phyloP scores from a whole-genome alignment of 306 rosid species.

The Pyrus bretschneideri region DNA sequence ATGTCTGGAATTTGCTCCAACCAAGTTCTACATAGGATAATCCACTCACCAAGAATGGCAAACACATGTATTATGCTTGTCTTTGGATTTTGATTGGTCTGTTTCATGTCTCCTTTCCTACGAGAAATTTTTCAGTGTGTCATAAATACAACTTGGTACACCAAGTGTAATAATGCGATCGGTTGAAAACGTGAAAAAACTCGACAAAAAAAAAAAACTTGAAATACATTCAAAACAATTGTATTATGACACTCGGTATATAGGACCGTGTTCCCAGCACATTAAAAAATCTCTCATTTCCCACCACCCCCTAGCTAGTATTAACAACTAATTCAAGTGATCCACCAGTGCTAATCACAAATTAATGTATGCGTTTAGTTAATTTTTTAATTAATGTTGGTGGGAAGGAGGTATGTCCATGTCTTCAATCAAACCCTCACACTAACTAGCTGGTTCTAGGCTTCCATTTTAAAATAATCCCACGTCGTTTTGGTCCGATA shows the following conservation, averaged over 20 bases:
- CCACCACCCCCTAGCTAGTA: slow-evolving; percentile 25
- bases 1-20: neutral
- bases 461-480: neutral
- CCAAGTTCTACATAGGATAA: neutral
- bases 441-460: neutral
- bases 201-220: too few relatives aligned
- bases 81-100: slow-evolving; percentile 13
- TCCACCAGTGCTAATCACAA: slow-evolving; percentile 11
- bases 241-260: too few relatives aligned
- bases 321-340: slow-evolving; percentile 20
- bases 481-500: slow-evolving; percentile 20
- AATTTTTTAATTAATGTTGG: slow-evolving; percentile 24
- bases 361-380: neutral
- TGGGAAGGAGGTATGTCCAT: slow-evolving; percentile 17
- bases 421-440: slow-evolving; percentile 16
- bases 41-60: slow-evolving; percentile 37
- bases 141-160: too few relatives aligned
- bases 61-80: slow-evolving; percentile 40
- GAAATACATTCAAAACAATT: too few relatives aligned
- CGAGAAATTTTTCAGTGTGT: too few relatives aligned
- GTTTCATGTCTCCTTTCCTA: neutral
- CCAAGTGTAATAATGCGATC: too few relatives aligned
- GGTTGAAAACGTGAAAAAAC: too few relatives aligned
- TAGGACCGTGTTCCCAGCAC: too few relatives aligned
- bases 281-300: slow-evolving; percentile 13